A percentile compares a stretch with the other conserved stretches of the same genome.
Conservation (phyloP, 768 basidiomycete species). For the Pleurotus tuber-regium region DNA sequence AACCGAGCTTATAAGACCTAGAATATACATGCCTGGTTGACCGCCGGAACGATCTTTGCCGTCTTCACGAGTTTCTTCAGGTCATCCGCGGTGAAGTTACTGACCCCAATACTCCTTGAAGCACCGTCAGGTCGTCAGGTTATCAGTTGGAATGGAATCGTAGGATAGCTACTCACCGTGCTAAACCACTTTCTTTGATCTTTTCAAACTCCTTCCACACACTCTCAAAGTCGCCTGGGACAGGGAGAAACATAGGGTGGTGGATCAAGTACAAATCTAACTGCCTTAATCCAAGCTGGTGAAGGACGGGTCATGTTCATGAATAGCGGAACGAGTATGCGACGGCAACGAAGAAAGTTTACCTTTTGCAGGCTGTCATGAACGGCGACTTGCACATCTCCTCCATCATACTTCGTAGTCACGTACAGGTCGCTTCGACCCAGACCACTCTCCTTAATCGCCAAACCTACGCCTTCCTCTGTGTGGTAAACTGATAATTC, state of each 20-base stretch:
- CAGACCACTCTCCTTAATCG: constrained; percentile 46
- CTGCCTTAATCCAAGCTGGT: constrained; percentile 55
- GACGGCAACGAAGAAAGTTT: too few species aligned
- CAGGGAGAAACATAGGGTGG: constrained; percentile 26
- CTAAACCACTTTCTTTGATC: constrained; percentile 42
- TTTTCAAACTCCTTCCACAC: constrained; percentile 32
- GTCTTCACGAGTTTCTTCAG: constrained; percentile 49
- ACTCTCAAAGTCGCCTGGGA: constrained; percentile 16
- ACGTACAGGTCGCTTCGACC: constrained; percentile 44
- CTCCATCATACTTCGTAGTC: constrained; percentile 52
- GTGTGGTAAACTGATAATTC: constrained; percentile 35
- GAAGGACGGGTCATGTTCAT: not conserved
- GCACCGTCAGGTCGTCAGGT: not conserved
- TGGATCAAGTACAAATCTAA: constrained; percentile 77
- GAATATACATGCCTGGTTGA: constrained; percentile 58
- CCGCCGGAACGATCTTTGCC: constrained; percentile 58
- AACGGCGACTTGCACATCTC: constrained; percentile 39
- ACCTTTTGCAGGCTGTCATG: constrained; percentile 51
- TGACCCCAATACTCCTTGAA: constrained; percentile 68
- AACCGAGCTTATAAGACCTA: not conserved
- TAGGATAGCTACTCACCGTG: constrained; percentile 29
- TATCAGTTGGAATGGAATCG: constrained; percentile 12
- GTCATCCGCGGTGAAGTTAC: constrained; percentile 57
- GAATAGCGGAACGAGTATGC: not conserved
- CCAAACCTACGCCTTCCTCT: constrained; percentile 33